Base-by-base conservation (phyloP, 805 yeast genomes). In the Lachancea nothofagi region DNA sequence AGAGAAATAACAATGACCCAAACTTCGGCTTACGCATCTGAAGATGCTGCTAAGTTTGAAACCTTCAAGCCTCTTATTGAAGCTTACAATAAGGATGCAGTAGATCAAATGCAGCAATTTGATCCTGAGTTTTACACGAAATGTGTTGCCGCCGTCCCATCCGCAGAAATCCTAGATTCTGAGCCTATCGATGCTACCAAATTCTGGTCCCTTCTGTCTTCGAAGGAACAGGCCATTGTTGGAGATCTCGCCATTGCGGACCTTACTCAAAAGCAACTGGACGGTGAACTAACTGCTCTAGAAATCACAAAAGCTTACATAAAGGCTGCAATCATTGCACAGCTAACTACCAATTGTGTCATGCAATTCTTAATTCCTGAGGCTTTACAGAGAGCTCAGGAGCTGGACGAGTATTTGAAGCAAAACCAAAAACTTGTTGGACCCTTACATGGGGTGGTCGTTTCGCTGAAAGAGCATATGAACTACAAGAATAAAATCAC, bases 381-480 rank as follows among this genome's bases (percentile, higher is more conserved):
- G 45, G 89, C 83, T n/a, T 51, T 76, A 32, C 51, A 56, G 33
- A 65, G 76, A 44, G 83, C 84, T 8, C 51, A 71, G 50, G 75
- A 71, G 51, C 64, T 78, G 46, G 85, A 80, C 62, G 75, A 75
- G 1, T 68, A 70, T 46, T 57, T 65, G 30, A 61, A 56, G 13
- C 64, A 66, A 35, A 66, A 73, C 38, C 78, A 78, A n/a, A 61
- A 71, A 42, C 64, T 77, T 1, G 57, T 74, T 26, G 88, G 87
- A 29, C 83, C 85, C 8, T 61, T 80, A 42, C 87, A 80, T 49
- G 87, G 87, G 30, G 62, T 80, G 28, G 87, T 87, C 13, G 58
- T 81, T 30, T 79, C 86, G 0, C 61, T 80, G 30, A 81, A 80
- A 51, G 87, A 81, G 54, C 86, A 79, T 54, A 71, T 76, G 55